Evolutionary conservation across 179 eudicot species (phyloP).

Genomic region (Camellia oleifera): DNA sequence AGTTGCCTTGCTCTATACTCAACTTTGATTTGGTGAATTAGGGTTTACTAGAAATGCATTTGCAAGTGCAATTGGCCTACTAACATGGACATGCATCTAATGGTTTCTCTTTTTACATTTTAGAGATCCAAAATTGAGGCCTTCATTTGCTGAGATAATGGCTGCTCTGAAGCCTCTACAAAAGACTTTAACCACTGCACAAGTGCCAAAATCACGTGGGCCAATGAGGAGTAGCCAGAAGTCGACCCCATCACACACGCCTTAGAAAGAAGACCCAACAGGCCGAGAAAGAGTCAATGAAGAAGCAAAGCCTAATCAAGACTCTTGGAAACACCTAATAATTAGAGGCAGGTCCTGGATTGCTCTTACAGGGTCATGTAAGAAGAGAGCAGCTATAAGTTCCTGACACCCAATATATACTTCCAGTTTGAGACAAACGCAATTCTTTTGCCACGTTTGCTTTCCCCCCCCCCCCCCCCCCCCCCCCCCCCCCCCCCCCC

Average conservation of each 20-base stretch:
- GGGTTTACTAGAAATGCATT: background rate
- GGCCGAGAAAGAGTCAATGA: slow-evolving; percentile 21
- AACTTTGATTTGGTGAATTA: background rate
- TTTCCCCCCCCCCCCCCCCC: background rate
- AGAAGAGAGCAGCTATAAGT: slow-evolving; percentile 22
- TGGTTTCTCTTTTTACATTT: slow-evolving; percentile 14
- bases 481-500: background rate
- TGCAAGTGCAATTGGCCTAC: background rate
- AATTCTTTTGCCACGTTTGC: slow-evolving; percentile 22
- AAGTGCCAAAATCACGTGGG: slow-evolving; percentile 39
- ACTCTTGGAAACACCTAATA: slow-evolving; percentile 4
- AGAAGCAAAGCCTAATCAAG: slow-evolving; percentile 6
- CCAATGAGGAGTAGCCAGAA: slow-evolving; percentile 30
- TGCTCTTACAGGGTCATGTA: slow-evolving; percentile 16
- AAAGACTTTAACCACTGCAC: slow-evolving; percentile 56
- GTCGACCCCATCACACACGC: slow-evolving; percentile 17
- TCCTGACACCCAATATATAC: slow-evolving; percentile 16
- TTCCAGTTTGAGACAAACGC: slow-evolving; percentile 22
- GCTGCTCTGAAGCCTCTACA: slow-evolving; percentile 86
- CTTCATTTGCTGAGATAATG: slow-evolving; percentile 90
- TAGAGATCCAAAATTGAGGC: slow-evolving; percentile 87
- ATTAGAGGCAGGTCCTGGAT: slow-evolving; percentile 14
- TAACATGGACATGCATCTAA: background rate
- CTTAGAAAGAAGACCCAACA: slow-evolving; percentile 17
- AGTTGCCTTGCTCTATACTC: too few relatives aligned